Percentiles rank a stretch among this genome's conserved stretches.
phyloP scores from a whole-genome alignment of 2,329 filamentous ascomycete species.

The Phialocephala sp. region DNA sequence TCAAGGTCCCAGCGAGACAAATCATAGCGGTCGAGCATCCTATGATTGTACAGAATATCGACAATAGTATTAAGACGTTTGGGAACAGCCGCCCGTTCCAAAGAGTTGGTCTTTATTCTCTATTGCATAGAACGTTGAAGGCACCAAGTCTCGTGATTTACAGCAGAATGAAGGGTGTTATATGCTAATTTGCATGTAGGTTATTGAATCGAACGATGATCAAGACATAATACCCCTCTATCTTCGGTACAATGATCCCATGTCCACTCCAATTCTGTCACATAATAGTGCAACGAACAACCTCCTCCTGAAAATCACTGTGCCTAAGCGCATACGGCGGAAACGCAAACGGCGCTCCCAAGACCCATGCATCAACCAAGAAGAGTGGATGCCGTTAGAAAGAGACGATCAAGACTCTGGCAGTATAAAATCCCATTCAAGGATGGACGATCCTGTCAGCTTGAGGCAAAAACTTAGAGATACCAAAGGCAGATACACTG shows the following conservation, averaged over 20 bases:
- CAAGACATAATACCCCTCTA: slow-evolving; percentile 68
- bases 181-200: slow-evolving; percentile 42
- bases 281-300: slow-evolving; percentile 80
- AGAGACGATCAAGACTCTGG: neutral
- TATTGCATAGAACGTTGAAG: no score
- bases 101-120: slow-evolving; percentile 35
- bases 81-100: slow-evolving; percentile 46
- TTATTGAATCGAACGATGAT: slow-evolving; percentile 50
- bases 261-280: slow-evolving; percentile 79
- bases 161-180: neutral
- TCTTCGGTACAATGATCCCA: slow-evolving; percentile 78
- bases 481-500: slow-evolving; percentile 68
- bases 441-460: slow-evolving; percentile 58
- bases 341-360: slow-evolving; percentile 82
- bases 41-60: slow-evolving; percentile 66
- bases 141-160: slow-evolving; percentile 30
- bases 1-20: slow-evolving; percentile 55
- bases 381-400: neutral
- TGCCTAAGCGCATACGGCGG: slow-evolving; percentile 85
- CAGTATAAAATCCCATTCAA: slow-evolving; percentile 50
- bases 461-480: slow-evolving; percentile 72
- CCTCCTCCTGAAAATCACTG: slow-evolving; percentile 81
- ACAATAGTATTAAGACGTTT: slow-evolving; percentile 67
- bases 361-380: slow-evolving; percentile 50
- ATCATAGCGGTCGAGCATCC: slow-evolving; percentile 71